phyloP scores from a whole-genome alignment of 164 flowering plant species.

The Dillenia turbinata region DNA sequence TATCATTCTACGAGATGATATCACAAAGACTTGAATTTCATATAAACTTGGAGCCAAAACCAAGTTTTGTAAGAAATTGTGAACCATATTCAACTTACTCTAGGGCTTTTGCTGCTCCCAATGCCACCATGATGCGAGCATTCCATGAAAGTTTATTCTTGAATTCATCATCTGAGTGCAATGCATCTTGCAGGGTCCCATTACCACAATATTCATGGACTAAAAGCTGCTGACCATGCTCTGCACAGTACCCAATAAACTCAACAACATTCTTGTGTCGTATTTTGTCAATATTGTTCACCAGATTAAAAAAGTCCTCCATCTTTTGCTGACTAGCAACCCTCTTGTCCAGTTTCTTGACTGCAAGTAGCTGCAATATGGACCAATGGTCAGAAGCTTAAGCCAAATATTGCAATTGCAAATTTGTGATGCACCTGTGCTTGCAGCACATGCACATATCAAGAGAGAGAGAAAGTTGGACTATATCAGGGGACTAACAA shows the following conservation, averaged over 20 bases:
- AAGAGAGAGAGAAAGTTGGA: too few relatives aligned
- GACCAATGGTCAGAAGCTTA: constrained; percentile 9
- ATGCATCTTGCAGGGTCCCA: constrained; percentile 77
- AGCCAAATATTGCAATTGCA: neutral
- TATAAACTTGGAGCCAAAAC: too few relatives aligned
- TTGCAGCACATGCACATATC: too few relatives aligned
- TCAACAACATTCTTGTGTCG: constrained; percentile 86
- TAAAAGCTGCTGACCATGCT: constrained; percentile 79
- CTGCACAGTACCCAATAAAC: constrained; percentile 88
- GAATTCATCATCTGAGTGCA: constrained; percentile 71
- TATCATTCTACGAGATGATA: neutral
- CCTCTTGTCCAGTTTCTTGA: constrained; percentile 72
- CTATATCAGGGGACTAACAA: too few relatives aligned
- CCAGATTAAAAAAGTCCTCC: constrained; percentile 74
- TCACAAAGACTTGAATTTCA: too few relatives aligned
- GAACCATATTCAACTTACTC: constrained; percentile 50
- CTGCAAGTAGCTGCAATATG: constrained; percentile 55
- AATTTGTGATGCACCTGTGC: too few relatives aligned
- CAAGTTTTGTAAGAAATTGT: too few relatives aligned
- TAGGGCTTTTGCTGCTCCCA: constrained; percentile 91
- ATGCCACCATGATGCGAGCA: constrained; percentile 74
- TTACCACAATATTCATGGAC: constrained; percentile 78
- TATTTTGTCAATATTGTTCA: constrained; percentile 59
- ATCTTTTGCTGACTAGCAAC: constrained; percentile 49
- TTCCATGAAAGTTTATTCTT: constrained; percentile 74